Base-by-base conservation (phyloP, 2,329 filamentous ascomycete species). In the Phialophora tarda region DNA sequence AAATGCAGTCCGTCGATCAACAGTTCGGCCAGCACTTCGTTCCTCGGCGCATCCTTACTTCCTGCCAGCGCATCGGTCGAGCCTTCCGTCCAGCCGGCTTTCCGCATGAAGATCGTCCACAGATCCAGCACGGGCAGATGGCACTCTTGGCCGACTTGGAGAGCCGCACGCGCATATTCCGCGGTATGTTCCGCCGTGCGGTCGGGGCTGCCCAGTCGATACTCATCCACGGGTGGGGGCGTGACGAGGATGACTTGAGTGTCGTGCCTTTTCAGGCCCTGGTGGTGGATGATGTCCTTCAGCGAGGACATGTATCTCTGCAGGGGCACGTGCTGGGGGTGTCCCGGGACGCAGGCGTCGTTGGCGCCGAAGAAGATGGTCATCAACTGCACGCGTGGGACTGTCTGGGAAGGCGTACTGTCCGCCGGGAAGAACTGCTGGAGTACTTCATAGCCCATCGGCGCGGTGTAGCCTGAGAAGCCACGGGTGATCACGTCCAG, bases 401-500 rank as follows among this genome's bases (percentile, higher is more conserved):
- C 67, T 54, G 11, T 66, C 53, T 14, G 56, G 26, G 38, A 44
- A 8, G 59, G 59, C 6, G 21, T 32, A 41, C 28, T 48, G 14
- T 60, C 58, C 30, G 8, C 51, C 21, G 70, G 66, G 54, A 71
- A 59, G 66, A 71, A 69, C 32, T 64, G 67, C 23, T 57, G 65
- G 21, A 70, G 57, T 2, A 65, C 68, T 55, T 62, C 34, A 50
- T 62, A 50, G 51, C 58, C 63, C 67, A 66, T 65, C 63, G 75
- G 70, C 77, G 86, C 73, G 87, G 91, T 73, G 59, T 71, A 73
- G 30, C 71, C 71, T 5, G 65, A 66, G 69, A 96, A 88, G 4
- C 95, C 95, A 53, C 93, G 87, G 77, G 97, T 97, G 73, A 98
- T 82, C 55, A 98, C 87, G 79, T 98, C 95, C 14, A 95, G 83